These are phyloP conservation scores for Xenoacremonium recifei DNA, from an alignment of 2,329 filamentous ascomycete species.

Conservation along the genomic window DNA sequence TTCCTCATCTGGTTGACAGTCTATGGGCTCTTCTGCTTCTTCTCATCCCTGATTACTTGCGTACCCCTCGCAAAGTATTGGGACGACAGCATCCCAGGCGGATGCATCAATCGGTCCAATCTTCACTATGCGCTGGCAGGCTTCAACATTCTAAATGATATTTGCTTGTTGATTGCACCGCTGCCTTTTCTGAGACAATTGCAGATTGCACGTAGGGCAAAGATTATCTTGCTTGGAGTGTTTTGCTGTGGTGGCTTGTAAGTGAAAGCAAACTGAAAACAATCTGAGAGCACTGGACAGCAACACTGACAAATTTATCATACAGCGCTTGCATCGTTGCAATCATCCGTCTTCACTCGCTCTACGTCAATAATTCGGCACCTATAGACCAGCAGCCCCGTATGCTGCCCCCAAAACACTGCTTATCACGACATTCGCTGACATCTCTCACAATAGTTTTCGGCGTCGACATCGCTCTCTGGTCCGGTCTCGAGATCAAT, in stretches of 20 bases:
- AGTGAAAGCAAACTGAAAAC: no score
- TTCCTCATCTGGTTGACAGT: constrained; percentile 20
- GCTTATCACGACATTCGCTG: no score
- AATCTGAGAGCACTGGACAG: no score
- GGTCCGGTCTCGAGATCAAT: constrained; percentile 33
- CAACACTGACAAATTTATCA: not conserved
- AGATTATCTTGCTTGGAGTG: constrained; percentile 38
- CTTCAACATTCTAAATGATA: constrained; percentile 32
- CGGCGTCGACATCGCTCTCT: constrained; percentile 23
- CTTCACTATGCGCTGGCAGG: constrained; percentile 28
- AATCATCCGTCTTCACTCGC: constrained; percentile 21
- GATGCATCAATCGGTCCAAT: constrained; percentile 18
- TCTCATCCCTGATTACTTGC: constrained; percentile 24
- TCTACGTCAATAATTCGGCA: constrained; percentile 15
- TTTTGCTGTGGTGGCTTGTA: constrained; percentile 38
- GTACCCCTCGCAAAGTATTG: constrained; percentile 26
- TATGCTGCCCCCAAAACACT: constrained; percentile 1
- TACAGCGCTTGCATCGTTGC: constrained; percentile 21
- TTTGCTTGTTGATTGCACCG: constrained; percentile 26
- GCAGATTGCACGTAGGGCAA: constrained; percentile 38
- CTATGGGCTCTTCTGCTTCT: constrained; percentile 21
- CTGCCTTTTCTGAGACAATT: constrained; percentile 33
- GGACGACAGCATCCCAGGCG: constrained; percentile 21
- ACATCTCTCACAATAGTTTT: constrained; percentile 4
- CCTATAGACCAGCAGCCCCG: constrained; percentile 6